These are phyloP conservation scores for Gossypium raimondii DNA, from an alignment of 345 rosid genomes.

Conservation along the genomic window DNA sequence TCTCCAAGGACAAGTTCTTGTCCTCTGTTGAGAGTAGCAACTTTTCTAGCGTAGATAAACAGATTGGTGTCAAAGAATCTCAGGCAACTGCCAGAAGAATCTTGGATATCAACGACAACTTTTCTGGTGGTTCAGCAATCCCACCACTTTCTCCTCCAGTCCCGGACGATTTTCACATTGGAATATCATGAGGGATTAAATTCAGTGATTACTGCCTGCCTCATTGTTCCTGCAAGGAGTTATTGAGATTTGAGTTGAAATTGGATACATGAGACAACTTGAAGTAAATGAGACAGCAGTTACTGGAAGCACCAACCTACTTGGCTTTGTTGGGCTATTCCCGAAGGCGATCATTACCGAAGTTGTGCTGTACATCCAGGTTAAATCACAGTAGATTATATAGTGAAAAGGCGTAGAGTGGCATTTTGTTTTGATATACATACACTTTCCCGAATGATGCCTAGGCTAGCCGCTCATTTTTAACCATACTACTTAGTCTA, in stretches of 20 bases:
- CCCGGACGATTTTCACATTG: conserved; percentile 17
- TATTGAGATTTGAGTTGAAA: background rate
- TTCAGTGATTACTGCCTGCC: conserved; percentile 1
- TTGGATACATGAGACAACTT: background rate
- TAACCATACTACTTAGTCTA: background rate
- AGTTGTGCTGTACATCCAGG: conserved; percentile 38
- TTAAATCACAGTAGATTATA: conserved; percentile 19
- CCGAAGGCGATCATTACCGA: conserved; percentile 39
- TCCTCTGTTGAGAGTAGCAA: conserved; percentile 32
- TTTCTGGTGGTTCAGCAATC: conserved; percentile 33
- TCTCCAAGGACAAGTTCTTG: conserved; percentile 27
- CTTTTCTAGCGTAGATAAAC: conserved; percentile 24
- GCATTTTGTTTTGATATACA: background rate
- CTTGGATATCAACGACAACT: conserved; percentile 32
- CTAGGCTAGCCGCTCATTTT: background rate
- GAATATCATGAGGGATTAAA: conserved; percentile 14
- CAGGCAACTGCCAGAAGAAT: conserved; percentile 45
- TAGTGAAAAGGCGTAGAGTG: conserved; percentile 22
- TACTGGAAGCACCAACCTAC: conserved; percentile 15
- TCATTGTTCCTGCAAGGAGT: background rate
- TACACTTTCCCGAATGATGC: background rate
- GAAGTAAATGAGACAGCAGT: background rate
- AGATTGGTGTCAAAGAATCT: conserved; percentile 39
- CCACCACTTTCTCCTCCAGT: conserved; percentile 70
- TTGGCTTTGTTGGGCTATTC: conserved; percentile 33